phyloP scores from a whole-genome alignment of 176 grass and related monocot genomes.

The Aegilops bicornis region DNA sequence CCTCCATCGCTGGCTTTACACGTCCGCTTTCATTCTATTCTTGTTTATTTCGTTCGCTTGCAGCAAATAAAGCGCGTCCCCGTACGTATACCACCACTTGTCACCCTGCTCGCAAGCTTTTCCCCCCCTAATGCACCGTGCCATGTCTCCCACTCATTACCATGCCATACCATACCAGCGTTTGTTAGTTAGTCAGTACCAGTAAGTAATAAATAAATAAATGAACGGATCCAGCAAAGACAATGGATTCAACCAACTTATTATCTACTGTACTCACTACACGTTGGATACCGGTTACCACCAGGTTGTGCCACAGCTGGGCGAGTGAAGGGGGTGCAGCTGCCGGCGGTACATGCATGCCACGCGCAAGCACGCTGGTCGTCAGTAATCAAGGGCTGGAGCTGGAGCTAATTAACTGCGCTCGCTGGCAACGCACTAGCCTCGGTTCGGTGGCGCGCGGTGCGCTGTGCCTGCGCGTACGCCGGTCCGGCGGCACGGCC shows the following conservation, averaged over 20 bases:
- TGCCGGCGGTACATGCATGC: background rate
- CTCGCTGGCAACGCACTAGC: slow-evolving; percentile 3
- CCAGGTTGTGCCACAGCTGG: background rate
- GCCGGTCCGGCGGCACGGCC: background rate
- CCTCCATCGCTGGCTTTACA: background rate
- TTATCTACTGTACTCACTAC: background rate
- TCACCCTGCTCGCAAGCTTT: background rate
- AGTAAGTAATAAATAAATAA: background rate
- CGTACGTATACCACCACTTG: background rate
- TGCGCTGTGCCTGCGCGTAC: background rate
- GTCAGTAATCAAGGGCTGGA: background rate
- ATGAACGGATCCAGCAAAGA: background rate
- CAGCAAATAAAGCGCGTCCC: no score
- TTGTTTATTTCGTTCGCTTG: background rate
- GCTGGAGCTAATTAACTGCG: slow-evolving; percentile 8
- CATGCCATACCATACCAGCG: background rate
- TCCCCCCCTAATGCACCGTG: background rate
- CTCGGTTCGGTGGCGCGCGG: background rate
- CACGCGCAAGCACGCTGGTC: background rate
- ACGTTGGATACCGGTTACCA: background rate
- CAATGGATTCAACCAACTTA: background rate
- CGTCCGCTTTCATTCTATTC: background rate
- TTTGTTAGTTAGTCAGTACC: background rate
- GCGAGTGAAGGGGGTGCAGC: background rate
- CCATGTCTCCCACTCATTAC: background rate